phyloP scores from a whole-genome alignment of 2,329 filamentous ascomycete species.

The Trichoderma hamatum region DNA sequence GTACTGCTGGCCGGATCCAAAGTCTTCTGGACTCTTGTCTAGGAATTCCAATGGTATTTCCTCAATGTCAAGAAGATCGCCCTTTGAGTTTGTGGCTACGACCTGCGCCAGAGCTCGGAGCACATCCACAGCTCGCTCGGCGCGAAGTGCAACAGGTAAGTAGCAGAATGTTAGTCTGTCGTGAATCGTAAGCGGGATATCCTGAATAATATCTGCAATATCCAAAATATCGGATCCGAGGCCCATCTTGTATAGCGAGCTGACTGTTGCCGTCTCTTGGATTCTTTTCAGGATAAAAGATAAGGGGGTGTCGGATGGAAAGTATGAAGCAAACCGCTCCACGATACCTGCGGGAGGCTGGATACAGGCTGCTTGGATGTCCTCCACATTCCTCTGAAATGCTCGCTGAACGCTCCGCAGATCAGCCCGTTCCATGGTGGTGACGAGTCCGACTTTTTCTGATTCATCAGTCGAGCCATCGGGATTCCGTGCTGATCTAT shows the following conservation, averaged over 20 bases:
- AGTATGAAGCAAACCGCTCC: slow-evolving; percentile 78
- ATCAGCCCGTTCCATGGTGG: slow-evolving; percentile 74
- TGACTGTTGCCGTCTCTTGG: slow-evolving; percentile 66
- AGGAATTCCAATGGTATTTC: slow-evolving; percentile 74
- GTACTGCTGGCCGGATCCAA: slow-evolving; percentile 53
- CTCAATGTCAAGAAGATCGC: slow-evolving; percentile 70
- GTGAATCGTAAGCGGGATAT: slow-evolving; percentile 66
- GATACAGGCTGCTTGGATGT: slow-evolving; percentile 72
- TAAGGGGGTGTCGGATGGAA: slow-evolving; percentile 78
- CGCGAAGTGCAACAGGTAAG: slow-evolving; percentile 65
- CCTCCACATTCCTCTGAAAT: slow-evolving; percentile 65
- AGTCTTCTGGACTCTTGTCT: slow-evolving; percentile 59
- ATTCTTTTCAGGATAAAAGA: slow-evolving; percentile 80
- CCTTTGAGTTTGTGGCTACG: slow-evolving; percentile 68
- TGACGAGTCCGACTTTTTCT: slow-evolving; percentile 71
- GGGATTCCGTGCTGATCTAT: slow-evolving; percentile 60
- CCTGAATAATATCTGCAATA: slow-evolving; percentile 75
- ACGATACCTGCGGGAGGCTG: slow-evolving; percentile 71
- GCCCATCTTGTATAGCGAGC: slow-evolving; percentile 68
- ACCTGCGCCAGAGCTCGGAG: slow-evolving; percentile 68
- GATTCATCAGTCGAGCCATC: slow-evolving; percentile 29
- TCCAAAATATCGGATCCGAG: slow-evolving; percentile 61
- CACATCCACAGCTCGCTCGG: slow-evolving; percentile 51
- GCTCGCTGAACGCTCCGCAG: slow-evolving; percentile 63
- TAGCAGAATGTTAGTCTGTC: slow-evolving; percentile 78